Evolutionary conservation across 805 yeast genomes (phyloP).

Genomic region (Diddensiella transvaalensis): DNA sequence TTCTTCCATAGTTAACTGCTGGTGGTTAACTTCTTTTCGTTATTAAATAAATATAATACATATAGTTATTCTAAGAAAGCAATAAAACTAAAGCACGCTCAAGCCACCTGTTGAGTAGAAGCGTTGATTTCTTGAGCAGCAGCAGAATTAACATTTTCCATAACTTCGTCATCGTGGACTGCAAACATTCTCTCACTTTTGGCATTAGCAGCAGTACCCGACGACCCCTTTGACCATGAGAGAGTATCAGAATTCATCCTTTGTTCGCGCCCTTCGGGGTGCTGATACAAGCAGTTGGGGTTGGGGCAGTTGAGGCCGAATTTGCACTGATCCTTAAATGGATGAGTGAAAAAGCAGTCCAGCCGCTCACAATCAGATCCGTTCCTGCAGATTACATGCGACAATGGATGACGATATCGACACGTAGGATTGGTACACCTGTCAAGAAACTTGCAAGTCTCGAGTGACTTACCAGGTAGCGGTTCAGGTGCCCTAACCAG

Average conservation of each 20-base stretch:
- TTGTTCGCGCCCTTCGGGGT: conserved; percentile 63
- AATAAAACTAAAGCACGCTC: not conserved
- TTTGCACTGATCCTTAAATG: conserved; percentile 73
- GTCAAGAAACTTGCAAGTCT: conserved; percentile 77
- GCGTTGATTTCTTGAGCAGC: too few relatives aligned
- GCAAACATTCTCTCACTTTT: conserved; percentile 71
- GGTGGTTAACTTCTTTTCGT: too few relatives aligned
- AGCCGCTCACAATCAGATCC: conserved; percentile 74
- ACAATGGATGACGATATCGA: conserved; percentile 78
- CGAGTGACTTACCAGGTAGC: conserved; percentile 53
- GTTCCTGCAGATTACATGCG: conserved; percentile 71
- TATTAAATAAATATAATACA: too few relatives aligned
- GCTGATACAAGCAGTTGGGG: conserved; percentile 65
- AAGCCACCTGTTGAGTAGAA: not conserved
- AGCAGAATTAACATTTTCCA: conserved; percentile 17
- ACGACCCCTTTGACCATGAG: conserved; percentile 13
- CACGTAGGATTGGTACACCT: conserved; percentile 76
- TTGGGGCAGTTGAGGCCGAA: conserved; percentile 75
- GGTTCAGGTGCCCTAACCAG: conserved; percentile 34
- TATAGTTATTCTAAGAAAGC: too few relatives aligned
- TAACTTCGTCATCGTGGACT: conserved; percentile 34
- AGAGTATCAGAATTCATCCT: conserved; percentile 31
- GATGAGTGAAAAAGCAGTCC: conserved; percentile 83
- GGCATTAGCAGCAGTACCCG: conserved; percentile 15
- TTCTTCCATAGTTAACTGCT: too few relatives aligned